phyloP scores from a whole-genome alignment of 2,329 filamentous ascomycete species.

The Stagonosporopsis rhizophila region DNA sequence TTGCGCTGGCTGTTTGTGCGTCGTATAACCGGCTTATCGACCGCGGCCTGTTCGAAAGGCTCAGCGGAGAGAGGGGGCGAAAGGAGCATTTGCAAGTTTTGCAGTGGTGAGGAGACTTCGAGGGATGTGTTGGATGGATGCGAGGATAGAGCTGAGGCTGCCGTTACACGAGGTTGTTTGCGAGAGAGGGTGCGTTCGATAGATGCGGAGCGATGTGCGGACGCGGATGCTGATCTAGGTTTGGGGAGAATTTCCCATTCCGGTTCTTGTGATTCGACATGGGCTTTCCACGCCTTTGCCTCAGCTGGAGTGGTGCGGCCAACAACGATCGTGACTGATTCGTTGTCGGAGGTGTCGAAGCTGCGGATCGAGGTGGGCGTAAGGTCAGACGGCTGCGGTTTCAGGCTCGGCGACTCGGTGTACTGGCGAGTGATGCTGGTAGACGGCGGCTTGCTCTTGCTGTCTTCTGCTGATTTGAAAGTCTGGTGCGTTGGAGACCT shows the following conservation, averaged over 20 bases:
- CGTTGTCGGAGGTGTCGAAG: slow-evolving; percentile 40
- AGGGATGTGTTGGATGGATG: slow-evolving; percentile 35
- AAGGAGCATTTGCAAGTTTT: slow-evolving; percentile 27
- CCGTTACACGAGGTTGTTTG: slow-evolving; percentile 35
- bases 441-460: slow-evolving; percentile 12
- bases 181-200: slow-evolving; percentile 14
- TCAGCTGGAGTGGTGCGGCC: slow-evolving; percentile 22
- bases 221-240: slow-evolving; percentile 17
- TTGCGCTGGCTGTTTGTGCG: slow-evolving; percentile 16
- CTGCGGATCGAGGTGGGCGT: slow-evolving; percentile 38
- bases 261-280: slow-evolving; percentile 37
- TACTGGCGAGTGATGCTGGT: slow-evolving; percentile 14
- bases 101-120: slow-evolving; percentile 30
- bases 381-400: slow-evolving; percentile 25
- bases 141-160: slow-evolving; percentile 37
- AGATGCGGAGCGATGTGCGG: slow-evolving; percentile 4
- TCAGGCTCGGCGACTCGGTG: slow-evolving; percentile 21
- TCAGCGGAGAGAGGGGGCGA: slow-evolving; percentile 28
- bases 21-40: slow-evolving; percentile 25
- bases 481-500: slow-evolving; percentile 38
- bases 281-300: slow-evolving; percentile 28
- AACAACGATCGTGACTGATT: slow-evolving; percentile 38
- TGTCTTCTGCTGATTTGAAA: slow-evolving; percentile 20
- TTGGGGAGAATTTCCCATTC: slow-evolving; percentile 41
- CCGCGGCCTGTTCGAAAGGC: background rate